Conservation (phyloP, 257 asterid genomes). For the Ehretia macrophylla region DNA sequence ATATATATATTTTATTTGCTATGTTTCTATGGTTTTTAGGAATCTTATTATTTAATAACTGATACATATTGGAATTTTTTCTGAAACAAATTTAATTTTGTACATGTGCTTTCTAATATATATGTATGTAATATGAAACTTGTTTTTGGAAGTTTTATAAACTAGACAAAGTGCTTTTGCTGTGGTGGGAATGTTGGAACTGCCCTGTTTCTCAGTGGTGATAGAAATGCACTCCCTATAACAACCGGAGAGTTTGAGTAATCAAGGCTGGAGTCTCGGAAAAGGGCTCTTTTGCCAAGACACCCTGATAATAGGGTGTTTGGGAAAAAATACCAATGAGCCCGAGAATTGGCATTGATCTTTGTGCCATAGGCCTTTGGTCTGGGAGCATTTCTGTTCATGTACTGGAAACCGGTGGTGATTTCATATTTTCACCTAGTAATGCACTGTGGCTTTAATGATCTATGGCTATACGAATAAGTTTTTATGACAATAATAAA, state of each 20-base stretch:
- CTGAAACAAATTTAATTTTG: not conserved
- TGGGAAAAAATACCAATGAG: conserved; percentile 59
- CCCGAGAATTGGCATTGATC: conserved; percentile 72
- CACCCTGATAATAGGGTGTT: conserved; percentile 28
- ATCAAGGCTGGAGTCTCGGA: conserved; percentile 96
- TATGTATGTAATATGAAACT: not conserved
- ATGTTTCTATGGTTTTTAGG: not conserved
- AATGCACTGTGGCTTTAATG: too few relatives aligned
- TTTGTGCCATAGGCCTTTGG: conserved; percentile 93
- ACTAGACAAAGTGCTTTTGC: not conserved
- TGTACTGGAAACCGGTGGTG: conserved; percentile 23
- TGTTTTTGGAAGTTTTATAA: not conserved
- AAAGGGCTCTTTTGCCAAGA: conserved; percentile 46
- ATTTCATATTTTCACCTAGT: conserved; percentile 5
- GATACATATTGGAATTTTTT: not conserved
- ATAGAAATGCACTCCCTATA: conserved; percentile 43
- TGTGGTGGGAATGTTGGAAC: conserved; percentile 14
- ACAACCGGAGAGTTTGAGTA: conserved; percentile 7
- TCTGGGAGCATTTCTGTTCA: conserved; percentile 56
- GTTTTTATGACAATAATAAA: too few relatives aligned
- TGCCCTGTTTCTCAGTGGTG: conserved; percentile 22
- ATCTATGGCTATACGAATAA: not conserved
- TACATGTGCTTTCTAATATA: too few relatives aligned
- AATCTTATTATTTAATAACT: not conserved
- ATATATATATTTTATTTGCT: too few relatives aligned